Evolutionary conservation across 2,329 filamentous ascomycete species (phyloP).

Genomic region (Zasmidium citrigriseum): DNA sequence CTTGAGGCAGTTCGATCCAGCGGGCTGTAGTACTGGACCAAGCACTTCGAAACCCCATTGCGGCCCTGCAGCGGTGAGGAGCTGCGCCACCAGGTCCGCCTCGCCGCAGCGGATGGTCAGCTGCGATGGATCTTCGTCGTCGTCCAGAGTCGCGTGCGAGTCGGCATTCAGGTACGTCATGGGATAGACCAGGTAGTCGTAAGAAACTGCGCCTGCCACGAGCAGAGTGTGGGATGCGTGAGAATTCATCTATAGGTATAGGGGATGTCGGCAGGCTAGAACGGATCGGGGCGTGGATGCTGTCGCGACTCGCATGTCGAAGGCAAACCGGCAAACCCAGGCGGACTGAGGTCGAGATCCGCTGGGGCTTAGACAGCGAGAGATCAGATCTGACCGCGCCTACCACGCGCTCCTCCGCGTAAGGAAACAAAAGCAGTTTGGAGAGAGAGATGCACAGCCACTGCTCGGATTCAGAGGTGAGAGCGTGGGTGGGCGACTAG

Average conservation of each 20-base stretch:
- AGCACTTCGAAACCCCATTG: constrained; percentile 32
- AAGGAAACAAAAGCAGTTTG: constrained; percentile 1
- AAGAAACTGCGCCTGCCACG: constrained; percentile 35
- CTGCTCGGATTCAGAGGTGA: background rate
- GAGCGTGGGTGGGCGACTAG: background rate
- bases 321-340: constrained; percentile 1
- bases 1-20: constrained; percentile 27
- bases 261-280: constrained; percentile 13
- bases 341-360: constrained; percentile 6
- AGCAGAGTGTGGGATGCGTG: constrained; percentile 27
- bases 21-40: constrained; percentile 28
- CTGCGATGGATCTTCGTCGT: constrained; percentile 22
- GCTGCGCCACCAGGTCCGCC: constrained; percentile 35
- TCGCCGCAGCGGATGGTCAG: constrained; percentile 33
- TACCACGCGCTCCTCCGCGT: background rate
- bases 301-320: constrained; percentile 4
- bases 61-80: constrained; percentile 35
- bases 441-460: constrained; percentile 11
- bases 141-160: constrained; percentile 9
- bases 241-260: constrained; percentile 17
- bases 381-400: constrained; percentile 4
- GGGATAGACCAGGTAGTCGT: constrained; percentile 36
- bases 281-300: constrained; percentile 1
- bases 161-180: constrained; percentile 13
- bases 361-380: constrained; percentile 10